phyloP scores from a whole-genome alignment of 768 basidiomycete species.

The Tricholomella constricta region DNA sequence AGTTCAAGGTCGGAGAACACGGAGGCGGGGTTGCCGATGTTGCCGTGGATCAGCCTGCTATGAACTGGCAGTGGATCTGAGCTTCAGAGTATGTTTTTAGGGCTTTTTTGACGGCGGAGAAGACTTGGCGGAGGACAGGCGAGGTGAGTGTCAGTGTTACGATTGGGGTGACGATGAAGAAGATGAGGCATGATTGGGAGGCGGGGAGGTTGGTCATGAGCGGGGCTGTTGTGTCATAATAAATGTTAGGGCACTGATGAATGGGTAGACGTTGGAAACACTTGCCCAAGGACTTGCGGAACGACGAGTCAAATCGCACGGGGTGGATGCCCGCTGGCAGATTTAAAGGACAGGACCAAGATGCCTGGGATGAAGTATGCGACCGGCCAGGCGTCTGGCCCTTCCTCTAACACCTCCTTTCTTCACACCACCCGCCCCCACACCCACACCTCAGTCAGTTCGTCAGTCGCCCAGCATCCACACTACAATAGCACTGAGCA shows the following conservation, averaged over 20 bases:
- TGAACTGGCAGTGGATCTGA: constrained; percentile 68
- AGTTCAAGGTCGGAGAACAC: constrained; percentile 45
- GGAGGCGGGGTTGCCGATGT: constrained; percentile 44
- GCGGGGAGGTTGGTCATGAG: constrained; percentile 48
- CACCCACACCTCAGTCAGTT: too few relatives aligned
- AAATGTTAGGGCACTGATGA: not conserved
- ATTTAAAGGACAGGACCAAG: constrained; percentile 47
- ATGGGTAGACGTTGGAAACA: not conserved
- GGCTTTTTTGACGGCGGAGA: constrained; percentile 62
- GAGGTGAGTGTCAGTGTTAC: constrained; percentile 65
- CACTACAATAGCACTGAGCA: too few relatives aligned
- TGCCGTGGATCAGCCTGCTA: constrained; percentile 61
- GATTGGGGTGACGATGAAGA: constrained; percentile 70
- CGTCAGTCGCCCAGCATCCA: too few relatives aligned
- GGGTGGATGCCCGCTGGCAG: constrained; percentile 59
- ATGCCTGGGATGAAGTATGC: too few relatives aligned
- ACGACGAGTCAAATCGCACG: constrained; percentile 62
- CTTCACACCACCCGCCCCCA: too few relatives aligned
- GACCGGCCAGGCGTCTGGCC: too few relatives aligned
- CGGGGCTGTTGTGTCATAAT: constrained; percentile 40
- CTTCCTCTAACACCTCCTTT: too few relatives aligned
- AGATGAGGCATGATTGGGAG: constrained; percentile 47
- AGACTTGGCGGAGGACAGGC: constrained; percentile 65
- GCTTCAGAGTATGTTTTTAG: constrained; percentile 47
- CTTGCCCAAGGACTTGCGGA: constrained; percentile 68